Conservation (phyloP, 768 basidiomycete species). For the Boletus rubropictus region DNA sequence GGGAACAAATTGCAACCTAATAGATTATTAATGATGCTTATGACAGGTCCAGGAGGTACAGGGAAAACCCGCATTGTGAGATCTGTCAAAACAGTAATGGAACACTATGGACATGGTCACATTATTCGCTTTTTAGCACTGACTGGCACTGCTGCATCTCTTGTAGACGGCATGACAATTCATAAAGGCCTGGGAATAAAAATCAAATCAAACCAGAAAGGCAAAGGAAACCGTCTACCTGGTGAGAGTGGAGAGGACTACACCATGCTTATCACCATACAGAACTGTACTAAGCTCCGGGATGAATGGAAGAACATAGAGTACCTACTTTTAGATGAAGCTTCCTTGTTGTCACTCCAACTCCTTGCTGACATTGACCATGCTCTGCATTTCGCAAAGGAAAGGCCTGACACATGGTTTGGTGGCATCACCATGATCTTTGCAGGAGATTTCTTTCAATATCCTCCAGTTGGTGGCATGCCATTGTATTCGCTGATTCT, state of each 20-base stretch:
- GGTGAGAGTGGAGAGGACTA: neutral
- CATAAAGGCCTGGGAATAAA: too few species aligned
- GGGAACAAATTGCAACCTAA: too few species aligned
- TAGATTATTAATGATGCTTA: too few species aligned
- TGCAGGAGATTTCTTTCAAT: neutral
- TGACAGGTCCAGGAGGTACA: too few species aligned
- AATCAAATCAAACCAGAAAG: too few species aligned
- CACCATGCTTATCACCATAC: neutral
- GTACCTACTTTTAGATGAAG: neutral
- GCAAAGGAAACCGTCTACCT: too few species aligned
- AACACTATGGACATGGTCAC: too few species aligned
- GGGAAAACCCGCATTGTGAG: too few species aligned
- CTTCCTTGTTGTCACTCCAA: neutral
- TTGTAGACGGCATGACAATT: too few species aligned
- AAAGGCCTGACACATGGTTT: neutral
- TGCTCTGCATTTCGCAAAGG: slow-evolving; percentile 18
- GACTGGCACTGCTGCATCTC: too few species aligned
- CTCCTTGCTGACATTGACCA: slow-evolving; percentile 18
- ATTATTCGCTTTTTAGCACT: too few species aligned
- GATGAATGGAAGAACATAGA: neutral
- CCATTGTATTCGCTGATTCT: neutral
- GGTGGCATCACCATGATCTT: neutral
- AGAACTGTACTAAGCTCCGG: neutral
- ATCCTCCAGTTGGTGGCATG: neutral
- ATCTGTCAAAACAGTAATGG: too few species aligned